phyloP scores from a whole-genome alignment of 2,329 filamentous ascomycete genomes.

The Calonectria crousiana region DNA sequence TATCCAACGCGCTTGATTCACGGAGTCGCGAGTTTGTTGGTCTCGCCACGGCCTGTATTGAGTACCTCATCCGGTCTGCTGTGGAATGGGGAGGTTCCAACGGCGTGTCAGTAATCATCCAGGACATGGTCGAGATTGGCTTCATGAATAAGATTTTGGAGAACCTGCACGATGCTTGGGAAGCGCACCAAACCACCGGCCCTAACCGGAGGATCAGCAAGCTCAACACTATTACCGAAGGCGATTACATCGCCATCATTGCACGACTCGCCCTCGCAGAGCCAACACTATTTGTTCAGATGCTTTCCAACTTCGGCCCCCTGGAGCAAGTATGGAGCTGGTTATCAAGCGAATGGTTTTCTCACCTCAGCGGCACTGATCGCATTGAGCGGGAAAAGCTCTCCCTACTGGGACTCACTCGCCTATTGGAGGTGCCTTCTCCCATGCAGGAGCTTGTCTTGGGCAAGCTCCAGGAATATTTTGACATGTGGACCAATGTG shows the following conservation, averaged over 20 bases:
- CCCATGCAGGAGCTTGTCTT: constrained; percentile 70
- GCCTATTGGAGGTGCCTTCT: constrained; percentile 74
- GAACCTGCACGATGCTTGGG: constrained; percentile 75
- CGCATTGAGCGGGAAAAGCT: constrained; percentile 77
- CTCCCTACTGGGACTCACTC: constrained; percentile 78
- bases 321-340: constrained; percentile 69
- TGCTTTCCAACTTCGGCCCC: constrained; percentile 61
- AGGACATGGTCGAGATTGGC: constrained; percentile 73
- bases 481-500: constrained; percentile 81
- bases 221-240: constrained; percentile 81
- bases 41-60: constrained; percentile 70
- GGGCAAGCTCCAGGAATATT: constrained; percentile 76
- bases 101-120: constrained; percentile 73
- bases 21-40: constrained; percentile 70
- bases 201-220: constrained; percentile 78
- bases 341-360: constrained; percentile 75
- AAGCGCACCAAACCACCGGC: constrained; percentile 84
- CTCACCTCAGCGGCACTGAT: constrained; percentile 75
- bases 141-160: constrained; percentile 74
- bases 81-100: constrained; percentile 70
- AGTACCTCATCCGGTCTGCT: constrained; percentile 74
- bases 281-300: constrained; percentile 74
- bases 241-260: constrained; percentile 87
- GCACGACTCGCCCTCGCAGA: constrained; percentile 82
- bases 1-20: constrained; percentile 63